Percentiles rank a stretch among this genome's conserved stretches.
Conservation (phyloP, 23 red algal species). For the Chondrus crispus region DNA sequence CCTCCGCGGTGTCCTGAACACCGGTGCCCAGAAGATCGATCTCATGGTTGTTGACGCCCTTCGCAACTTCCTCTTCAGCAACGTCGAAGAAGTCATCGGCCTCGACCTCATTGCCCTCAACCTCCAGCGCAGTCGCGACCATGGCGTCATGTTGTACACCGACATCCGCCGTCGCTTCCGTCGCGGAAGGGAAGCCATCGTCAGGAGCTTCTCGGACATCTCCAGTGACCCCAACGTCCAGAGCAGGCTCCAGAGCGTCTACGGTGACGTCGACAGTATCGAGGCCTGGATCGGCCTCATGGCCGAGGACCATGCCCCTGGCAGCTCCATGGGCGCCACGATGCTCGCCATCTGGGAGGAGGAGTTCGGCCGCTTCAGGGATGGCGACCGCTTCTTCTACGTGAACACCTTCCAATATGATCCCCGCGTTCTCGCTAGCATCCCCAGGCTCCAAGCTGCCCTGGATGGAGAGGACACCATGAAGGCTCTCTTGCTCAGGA, state of each 20-base stretch:
- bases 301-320: slow-evolving; percentile 26
- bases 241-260: not conserved
- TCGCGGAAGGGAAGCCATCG: not conserved
- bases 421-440: too few relatives aligned
- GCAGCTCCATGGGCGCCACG: not conserved
- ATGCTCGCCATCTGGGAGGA: not conserved
- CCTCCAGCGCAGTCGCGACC: slow-evolving; percentile 48
- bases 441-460: too few relatives aligned
- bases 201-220: slow-evolving; percentile 26
- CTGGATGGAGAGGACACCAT: too few relatives aligned
- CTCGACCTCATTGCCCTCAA: slow-evolving; percentile 71
- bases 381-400: slow-evolving; percentile 62
- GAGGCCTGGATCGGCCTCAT: slow-evolving; percentile 11
- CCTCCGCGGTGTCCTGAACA: not conserved
- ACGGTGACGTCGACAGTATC: slow-evolving; percentile 1
- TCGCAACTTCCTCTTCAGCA: slow-evolving; percentile 59
- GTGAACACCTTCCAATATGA: too few relatives aligned
- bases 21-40: slow-evolving; percentile 54
- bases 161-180: slow-evolving; percentile 34
- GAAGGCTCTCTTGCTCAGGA: too few relatives aligned
- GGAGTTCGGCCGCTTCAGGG: slow-evolving; percentile 22
- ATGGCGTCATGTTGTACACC: slow-evolving; percentile 37
- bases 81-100: slow-evolving; percentile 11
- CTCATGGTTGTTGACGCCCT: slow-evolving; percentile 7
- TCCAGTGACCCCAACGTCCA: not conserved